phyloP scores from a whole-genome alignment of 805 yeast genomes.

The Pichia occidentalis region DNA sequence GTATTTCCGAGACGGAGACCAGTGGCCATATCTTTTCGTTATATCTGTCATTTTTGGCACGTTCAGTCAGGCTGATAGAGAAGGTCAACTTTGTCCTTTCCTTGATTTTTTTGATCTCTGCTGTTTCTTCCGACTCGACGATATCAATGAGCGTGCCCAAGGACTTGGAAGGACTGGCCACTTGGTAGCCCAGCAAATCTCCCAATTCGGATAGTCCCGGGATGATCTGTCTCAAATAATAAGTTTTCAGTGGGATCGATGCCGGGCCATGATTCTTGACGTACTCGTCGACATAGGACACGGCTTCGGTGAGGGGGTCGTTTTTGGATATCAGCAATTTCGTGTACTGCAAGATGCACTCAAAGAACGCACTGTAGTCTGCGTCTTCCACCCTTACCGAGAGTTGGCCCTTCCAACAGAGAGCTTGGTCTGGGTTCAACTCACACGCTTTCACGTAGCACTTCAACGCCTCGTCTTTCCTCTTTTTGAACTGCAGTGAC shows the following conservation, averaged over 20 bases:
- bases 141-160: conserved; percentile 39
- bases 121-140: conserved; percentile 35
- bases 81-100: conserved; percentile 45
- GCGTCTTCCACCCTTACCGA: conserved; percentile 35
- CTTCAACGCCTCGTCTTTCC: conserved; percentile 33
- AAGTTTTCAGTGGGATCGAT: conserved; percentile 31
- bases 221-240: conserved; percentile 41
- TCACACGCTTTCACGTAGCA: conserved; percentile 45
- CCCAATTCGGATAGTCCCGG: conserved; percentile 51
- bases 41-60: conserved; percentile 24
- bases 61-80: conserved; percentile 39
- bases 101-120: conserved; percentile 33
- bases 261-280: conserved; percentile 25
- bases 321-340: conserved; percentile 36
- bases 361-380: conserved; percentile 41
- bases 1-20: conserved; percentile 45
- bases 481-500: conserved; percentile 43
- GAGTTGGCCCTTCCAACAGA: conserved; percentile 80
- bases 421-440: conserved; percentile 42
- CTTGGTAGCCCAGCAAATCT: conserved; percentile 41
- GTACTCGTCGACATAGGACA: conserved; percentile 42
- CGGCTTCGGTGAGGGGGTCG: conserved; percentile 41
- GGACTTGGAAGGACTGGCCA: conserved; percentile 42
- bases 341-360: conserved; percentile 39
- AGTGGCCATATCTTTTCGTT: conserved; percentile 40